phyloP scores from a whole-genome alignment of 495 filamentous ascomycete species.

The Aspergillus sclerotiicarbonarius region DNA sequence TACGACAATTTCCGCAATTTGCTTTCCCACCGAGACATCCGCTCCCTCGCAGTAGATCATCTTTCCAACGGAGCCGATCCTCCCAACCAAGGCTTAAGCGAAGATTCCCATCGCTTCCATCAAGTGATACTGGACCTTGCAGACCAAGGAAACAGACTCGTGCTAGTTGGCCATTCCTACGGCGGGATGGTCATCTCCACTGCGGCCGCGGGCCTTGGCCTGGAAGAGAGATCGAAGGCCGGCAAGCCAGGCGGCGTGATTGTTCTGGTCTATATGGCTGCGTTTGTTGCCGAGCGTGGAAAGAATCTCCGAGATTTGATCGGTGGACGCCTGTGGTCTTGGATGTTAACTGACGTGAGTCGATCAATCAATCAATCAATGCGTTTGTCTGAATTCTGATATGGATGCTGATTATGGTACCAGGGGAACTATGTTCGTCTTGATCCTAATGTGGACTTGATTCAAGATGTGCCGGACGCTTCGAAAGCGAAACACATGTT shows the following conservation, averaged over 20 bases:
- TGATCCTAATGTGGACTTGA: too few species aligned
- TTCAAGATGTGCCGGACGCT: too few species aligned
- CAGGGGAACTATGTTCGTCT: too few species aligned
- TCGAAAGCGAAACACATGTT: too few species aligned
- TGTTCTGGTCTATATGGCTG: conserved; percentile 36
- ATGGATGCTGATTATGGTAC: too few species aligned
- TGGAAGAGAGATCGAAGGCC: conserved; percentile 23
- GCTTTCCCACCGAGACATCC: conserved; percentile 8
- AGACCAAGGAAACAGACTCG: conserved; percentile 13
- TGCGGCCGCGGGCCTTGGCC: conserved; percentile 41
- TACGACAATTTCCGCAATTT: conserved; percentile 16
- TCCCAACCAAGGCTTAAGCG: conserved; percentile 12
- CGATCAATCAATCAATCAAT: background rate
- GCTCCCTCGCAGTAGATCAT: background rate
- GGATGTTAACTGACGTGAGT: conserved; percentile 22
- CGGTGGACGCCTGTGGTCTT: conserved; percentile 20
- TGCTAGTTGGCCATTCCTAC: conserved; percentile 44
- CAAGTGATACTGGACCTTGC: conserved; percentile 13
- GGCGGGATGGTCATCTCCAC: conserved; percentile 38
- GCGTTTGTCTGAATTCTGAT: too few species aligned
- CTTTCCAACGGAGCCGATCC: conserved; percentile 15
- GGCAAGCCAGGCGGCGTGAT: conserved; percentile 40
- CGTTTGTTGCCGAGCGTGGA: conserved; percentile 31
- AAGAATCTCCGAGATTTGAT: conserved; percentile 20
- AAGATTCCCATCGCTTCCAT: conserved; percentile 9